A percentile compares a stretch with the other conserved stretches of the same genome.
Evolutionary conservation across 768 basidiomycete genomes (phyloP).

Genomic region (Sarcodon aspratus): DNA sequence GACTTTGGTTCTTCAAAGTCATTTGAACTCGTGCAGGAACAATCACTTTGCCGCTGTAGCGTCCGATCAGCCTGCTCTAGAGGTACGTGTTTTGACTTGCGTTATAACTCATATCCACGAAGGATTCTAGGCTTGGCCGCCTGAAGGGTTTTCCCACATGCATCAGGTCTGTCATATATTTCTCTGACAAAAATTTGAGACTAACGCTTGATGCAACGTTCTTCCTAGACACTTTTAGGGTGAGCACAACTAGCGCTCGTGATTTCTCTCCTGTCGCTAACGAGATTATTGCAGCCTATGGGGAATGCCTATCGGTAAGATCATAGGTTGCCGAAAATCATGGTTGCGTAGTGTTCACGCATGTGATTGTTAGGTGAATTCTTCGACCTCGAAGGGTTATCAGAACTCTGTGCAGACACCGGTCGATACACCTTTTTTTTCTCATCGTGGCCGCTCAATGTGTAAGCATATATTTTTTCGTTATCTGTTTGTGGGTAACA

Average conservation of each 20-base stretch:
- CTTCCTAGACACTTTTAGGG: slow-evolving; percentile 44
- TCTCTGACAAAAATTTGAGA: background rate
- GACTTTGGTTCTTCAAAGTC: background rate
- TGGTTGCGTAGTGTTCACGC: background rate
- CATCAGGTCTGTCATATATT: slow-evolving; percentile 36
- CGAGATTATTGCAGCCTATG: slow-evolving; percentile 31
- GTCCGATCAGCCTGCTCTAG: slow-evolving; percentile 56
- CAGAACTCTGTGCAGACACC: slow-evolving; percentile 41
- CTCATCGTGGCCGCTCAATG: slow-evolving; percentile 63
- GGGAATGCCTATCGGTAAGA: slow-evolving; percentile 63
- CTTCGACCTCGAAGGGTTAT: slow-evolving; percentile 58
- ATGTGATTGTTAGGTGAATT: slow-evolving; percentile 39
- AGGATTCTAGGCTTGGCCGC: slow-evolving; percentile 40
- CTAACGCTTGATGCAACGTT: background rate
- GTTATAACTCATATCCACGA: background rate
- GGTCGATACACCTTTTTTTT: slow-evolving; percentile 67
- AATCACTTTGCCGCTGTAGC: slow-evolving; percentile 65
- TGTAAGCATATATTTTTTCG: slow-evolving; percentile 29
- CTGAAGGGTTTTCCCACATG: slow-evolving; percentile 29
- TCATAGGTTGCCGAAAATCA: background rate
- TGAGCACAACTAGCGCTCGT: slow-evolving; percentile 18
- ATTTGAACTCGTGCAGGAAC: slow-evolving; percentile 30
- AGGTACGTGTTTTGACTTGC: slow-evolving; percentile 26
- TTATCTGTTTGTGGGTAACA: background rate
- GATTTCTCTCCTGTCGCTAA: background rate